Base-by-base conservation (phyloP, 2,329 filamentous ascomycete genomes). In the Alternaria postmessia region DNA sequence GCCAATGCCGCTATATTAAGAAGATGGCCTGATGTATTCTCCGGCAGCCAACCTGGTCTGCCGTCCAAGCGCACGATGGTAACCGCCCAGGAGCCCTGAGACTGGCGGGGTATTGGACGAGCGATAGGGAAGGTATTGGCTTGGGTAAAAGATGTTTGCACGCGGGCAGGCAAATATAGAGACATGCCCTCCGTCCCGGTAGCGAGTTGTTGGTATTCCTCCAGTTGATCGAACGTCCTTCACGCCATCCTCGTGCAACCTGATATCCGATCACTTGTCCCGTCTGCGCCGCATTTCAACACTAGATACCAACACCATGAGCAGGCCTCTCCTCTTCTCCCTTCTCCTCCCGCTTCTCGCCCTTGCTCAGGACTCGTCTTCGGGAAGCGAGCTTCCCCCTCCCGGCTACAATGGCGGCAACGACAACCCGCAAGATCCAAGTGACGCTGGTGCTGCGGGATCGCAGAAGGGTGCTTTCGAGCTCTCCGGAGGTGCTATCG, bases 401-500 rank as follows among this genome's bases (percentile, higher is more conserved):
- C 55, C 71, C 9, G 70, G 70, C 39, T 78, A 77, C 68, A 78
- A 78, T 62, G 76, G 76, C 59, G 76, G 76, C 8, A 73, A 68
- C 9, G 76, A 78, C 62, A 77, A 76, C 56, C 75, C 75, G 16
- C 64, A 69, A 39, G 69, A 77, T 48, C 74, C 75, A 14, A 71
- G 66, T 54, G 74, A 75, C 62, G 85, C 86, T 34, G 92, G 91
- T 24, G 91, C 91, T 16, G 85, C 87, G 38, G 91, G 92, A 18
- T 78, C 83, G 16, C 86, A 84, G 62, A 83, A 83, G 22, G 85
- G 86, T 6, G 86, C 85, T 16, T 84, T 91, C 66, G 82, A 82
- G 38, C 79, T 95, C 22, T 92, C 90, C 2, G 87, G 83, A 38
- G 90, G 89, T 20, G 91, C 86, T 14, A 81, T 93, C 70, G 84